Evolutionary conservation across 139 green algal genomes (phyloP).

Genomic region (Auxenochlorella pyrenoidosa): DNA sequence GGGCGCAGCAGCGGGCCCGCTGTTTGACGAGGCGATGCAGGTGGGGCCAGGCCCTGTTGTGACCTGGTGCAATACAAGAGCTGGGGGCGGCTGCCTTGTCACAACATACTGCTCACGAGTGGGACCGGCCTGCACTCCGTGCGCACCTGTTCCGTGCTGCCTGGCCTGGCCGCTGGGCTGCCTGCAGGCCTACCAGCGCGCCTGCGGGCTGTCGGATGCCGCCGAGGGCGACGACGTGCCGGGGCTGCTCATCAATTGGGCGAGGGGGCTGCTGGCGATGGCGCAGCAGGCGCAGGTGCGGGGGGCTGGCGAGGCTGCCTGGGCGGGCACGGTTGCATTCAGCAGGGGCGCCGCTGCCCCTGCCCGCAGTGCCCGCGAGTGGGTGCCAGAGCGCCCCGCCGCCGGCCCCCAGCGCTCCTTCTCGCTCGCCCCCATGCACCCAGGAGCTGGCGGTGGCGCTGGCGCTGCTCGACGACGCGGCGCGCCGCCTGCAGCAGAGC

Average conservation of each 20-base stretch:
- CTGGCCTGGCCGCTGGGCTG: slow-evolving; percentile 7
- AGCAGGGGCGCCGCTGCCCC: background rate
- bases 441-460: slow-evolving; percentile 36
- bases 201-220: slow-evolving; percentile 43
- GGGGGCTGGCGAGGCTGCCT: background rate
- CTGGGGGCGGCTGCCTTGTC: too few species aligned
- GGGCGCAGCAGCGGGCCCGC: background rate
- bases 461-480: slow-evolving; percentile 64
- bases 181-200: slow-evolving; percentile 38
- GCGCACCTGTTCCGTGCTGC: too few species aligned
- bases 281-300: slow-evolving; percentile 36
- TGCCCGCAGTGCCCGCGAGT: background rate
- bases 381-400: too few species aligned
- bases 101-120: too few species aligned
- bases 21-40: slow-evolving; percentile 8
- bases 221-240: slow-evolving; percentile 64
- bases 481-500: slow-evolving; percentile 48
- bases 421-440: background rate
- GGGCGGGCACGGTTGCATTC: background rate
- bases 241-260: slow-evolving; percentile 86
- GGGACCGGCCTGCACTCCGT: too few species aligned
- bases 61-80: too few species aligned
- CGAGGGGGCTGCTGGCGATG: slow-evolving; percentile 58
- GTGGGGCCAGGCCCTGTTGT: background rate
- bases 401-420: too few species aligned